Percentiles rank a stretch among this genome's conserved stretches.
phyloP scores from a whole-genome alignment of 345 rosid genomes.

The Heritiera littoralis region DNA sequence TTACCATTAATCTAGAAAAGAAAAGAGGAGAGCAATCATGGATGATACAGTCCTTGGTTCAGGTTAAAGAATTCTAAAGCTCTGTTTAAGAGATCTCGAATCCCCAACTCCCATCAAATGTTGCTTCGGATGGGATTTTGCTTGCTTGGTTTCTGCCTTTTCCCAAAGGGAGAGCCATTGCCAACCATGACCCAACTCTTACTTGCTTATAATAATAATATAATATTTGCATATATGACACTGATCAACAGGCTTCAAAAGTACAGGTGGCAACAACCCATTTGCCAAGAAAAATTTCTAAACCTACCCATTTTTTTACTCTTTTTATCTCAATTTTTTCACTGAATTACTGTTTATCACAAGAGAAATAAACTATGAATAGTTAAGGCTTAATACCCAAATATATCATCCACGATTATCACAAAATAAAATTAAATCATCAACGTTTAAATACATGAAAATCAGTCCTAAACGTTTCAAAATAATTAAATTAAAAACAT shows the following conservation, averaged over 20 bases:
- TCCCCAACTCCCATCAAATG: slow-evolving; percentile 42
- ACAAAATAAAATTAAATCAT: too few species aligned
- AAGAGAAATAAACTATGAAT: too few species aligned
- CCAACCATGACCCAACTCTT: slow-evolving; percentile 37
- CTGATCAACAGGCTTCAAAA: slow-evolving; percentile 17
- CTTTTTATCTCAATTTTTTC: too few species aligned
- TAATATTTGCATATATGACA: not conserved
- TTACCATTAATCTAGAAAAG: not conserved
- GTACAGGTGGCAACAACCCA: slow-evolving; percentile 36
- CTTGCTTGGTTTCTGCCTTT: slow-evolving; percentile 32
- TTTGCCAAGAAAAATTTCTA: slow-evolving; percentile 11
- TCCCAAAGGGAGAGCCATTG: slow-evolving; percentile 35
- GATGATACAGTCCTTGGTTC: slow-evolving; percentile 30
- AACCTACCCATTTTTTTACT: too few species aligned
- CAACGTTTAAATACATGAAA: too few species aligned
- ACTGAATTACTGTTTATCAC: too few species aligned
- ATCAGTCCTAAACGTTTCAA: too few species aligned
- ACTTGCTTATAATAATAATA: not conserved
- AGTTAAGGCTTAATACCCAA: too few species aligned
- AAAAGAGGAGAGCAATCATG: slow-evolving; percentile 30
- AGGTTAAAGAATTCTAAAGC: slow-evolving; percentile 32
- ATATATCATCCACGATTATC: too few species aligned
- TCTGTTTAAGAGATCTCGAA: slow-evolving; percentile 37
- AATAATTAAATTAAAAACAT: too few species aligned
- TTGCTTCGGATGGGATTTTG: slow-evolving; percentile 37